phyloP scores from a whole-genome alignment of 164 flowering plant species.

The Sextonia rubra region DNA sequence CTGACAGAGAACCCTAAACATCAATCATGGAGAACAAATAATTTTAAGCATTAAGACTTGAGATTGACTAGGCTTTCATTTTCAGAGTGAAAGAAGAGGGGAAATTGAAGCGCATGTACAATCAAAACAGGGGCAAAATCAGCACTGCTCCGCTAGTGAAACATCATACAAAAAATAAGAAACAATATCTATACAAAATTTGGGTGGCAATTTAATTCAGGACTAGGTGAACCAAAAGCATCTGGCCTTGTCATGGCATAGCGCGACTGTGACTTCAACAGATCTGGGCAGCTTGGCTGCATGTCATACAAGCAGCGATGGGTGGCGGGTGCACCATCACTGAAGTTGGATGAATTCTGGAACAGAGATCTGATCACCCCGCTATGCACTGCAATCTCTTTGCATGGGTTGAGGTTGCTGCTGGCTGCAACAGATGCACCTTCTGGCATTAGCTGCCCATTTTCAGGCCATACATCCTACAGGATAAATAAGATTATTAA shows the following conservation, averaged over 20 bases:
- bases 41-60: too few species aligned
- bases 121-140: neutral
- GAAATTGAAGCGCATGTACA: neutral
- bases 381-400: conserved; percentile 12
- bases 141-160: neutral
- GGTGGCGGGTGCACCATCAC: conserved; percentile 8
- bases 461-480: conserved; percentile 31
- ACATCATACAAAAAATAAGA: neutral
- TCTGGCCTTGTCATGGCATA: conserved; percentile 3
- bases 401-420: conserved; percentile 11
- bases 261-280: conserved; percentile 14
- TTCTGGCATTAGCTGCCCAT: conserved; percentile 10
- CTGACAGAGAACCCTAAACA: too few species aligned
- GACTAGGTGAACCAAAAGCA: conserved; percentile 5
- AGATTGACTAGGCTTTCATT: too few species aligned
- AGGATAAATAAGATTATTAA: neutral
- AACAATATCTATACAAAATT: conserved; percentile 21
- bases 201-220: conserved; percentile 8
- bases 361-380: conserved; percentile 8
- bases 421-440: conserved; percentile 15
- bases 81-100: too few species aligned
- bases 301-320: conserved; percentile 11
- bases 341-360: conserved; percentile 18
- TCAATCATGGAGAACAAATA: too few species aligned
- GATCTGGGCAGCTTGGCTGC: conserved; percentile 8